These are phyloP conservation scores for Ceriops tagal DNA, from an alignment of 345 rosid species.

Conservation along the genomic window DNA sequence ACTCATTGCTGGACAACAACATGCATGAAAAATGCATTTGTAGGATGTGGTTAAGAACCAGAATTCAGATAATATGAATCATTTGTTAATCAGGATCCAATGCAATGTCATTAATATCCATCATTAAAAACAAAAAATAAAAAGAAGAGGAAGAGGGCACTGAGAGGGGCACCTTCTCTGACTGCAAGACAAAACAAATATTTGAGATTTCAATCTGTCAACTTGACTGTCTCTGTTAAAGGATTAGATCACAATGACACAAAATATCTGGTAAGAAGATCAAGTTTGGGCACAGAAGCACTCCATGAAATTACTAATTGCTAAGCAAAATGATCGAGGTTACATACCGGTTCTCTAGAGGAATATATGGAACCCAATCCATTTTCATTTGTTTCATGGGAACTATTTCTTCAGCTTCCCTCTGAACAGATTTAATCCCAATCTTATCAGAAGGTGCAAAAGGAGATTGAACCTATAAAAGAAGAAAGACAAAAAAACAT, in stretches of 20 bases:
- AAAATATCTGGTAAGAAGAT: neutral
- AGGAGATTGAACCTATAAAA: conserved; percentile 73
- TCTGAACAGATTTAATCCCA: conserved; percentile 94
- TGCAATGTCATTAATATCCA: neutral
- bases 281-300: neutral
- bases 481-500: neutral
- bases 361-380: conserved; percentile 97
- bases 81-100: neutral
- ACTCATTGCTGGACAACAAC: too few species aligned
- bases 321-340: conserved; percentile 6
- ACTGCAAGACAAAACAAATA: conserved; percentile 71
- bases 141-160: neutral
- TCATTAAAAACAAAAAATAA: neutral
- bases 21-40: too few species aligned
- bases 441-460: conserved; percentile 97
- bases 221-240: conserved; percentile 72
- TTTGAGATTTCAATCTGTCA: conserved; percentile 66
- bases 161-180: conserved; percentile 64
- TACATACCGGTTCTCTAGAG: conserved; percentile 73
- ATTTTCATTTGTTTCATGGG: conserved; percentile 99
- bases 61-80: too few species aligned
- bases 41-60: too few species aligned
- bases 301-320: conserved; percentile 10
- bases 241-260: conserved; percentile 16
- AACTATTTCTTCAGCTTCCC: conserved; percentile 87